These are phyloP conservation scores for Calonectria pteridis DNA, from an alignment of 2,329 filamentous ascomycete genomes.

Conservation along the genomic window DNA sequence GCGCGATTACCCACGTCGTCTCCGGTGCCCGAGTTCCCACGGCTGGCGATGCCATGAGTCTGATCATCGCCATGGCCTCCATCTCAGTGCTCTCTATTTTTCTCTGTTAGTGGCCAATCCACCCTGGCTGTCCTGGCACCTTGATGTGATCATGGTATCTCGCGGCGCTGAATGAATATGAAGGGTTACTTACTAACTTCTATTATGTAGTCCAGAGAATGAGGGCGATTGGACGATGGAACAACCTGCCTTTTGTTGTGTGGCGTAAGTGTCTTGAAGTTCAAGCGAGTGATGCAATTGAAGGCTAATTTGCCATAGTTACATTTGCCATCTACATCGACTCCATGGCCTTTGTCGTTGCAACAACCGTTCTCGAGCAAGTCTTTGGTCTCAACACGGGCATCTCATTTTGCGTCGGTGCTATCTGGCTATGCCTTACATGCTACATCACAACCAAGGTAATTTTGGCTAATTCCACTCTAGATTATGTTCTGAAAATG, in stretches of 20 bases:
- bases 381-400: slow-evolving; percentile 68
- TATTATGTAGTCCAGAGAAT: slow-evolving; percentile 51
- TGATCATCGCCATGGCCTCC: slow-evolving; percentile 51
- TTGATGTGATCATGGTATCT: background rate
- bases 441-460: slow-evolving; percentile 76
- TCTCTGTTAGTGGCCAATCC: slow-evolving; percentile 46
- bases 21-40: slow-evolving; percentile 45
- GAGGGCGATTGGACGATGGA: slow-evolving; percentile 54
- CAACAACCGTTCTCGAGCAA: slow-evolving; percentile 67
- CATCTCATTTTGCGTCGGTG: slow-evolving; percentile 64
- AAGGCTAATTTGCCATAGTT: slow-evolving; percentile 55
- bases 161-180: background rate
- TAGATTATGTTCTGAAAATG: background rate
- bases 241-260: slow-evolving; percentile 55
- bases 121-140: background rate
- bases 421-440: slow-evolving; percentile 70
- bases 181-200: slow-evolving; percentile 12
- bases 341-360: slow-evolving; percentile 71
- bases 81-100: slow-evolving; percentile 52
- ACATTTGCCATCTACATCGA: slow-evolving; percentile 71
- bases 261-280: slow-evolving; percentile 54
- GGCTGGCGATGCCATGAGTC: slow-evolving; percentile 50
- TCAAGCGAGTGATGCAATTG: background rate
- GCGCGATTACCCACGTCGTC: background rate
- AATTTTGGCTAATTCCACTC: slow-evolving; percentile 15